Percentiles rank a stretch among this genome's conserved stretches.
Conservation (phyloP, 176 grass and related monocot species). For the Carex parvula region DNA sequence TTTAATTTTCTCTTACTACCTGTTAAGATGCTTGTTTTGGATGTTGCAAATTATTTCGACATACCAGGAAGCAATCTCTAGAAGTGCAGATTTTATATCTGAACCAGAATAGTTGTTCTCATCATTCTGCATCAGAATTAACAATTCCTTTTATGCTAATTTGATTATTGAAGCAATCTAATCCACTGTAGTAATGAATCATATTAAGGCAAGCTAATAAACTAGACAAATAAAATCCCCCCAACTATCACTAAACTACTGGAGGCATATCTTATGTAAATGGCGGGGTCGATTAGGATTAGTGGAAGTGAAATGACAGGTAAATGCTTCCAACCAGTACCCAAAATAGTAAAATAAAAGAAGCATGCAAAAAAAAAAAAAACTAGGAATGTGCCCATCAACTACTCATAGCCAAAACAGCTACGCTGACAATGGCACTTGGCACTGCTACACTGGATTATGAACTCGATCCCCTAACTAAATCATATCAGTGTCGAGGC, state of each 20-base stretch:
- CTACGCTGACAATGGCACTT: too few species aligned
- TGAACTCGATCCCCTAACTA: too few species aligned
- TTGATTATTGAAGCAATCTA: too few species aligned
- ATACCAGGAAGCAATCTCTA: background rate
- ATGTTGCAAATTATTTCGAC: background rate
- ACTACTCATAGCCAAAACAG: background rate
- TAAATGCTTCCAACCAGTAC: background rate
- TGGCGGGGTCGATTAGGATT: too few species aligned
- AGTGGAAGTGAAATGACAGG: too few species aligned
- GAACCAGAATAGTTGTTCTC: background rate
- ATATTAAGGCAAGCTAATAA: background rate
- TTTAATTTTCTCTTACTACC: background rate
- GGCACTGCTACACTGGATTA: too few species aligned
- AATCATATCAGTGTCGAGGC: too few species aligned
- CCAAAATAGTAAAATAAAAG: background rate
- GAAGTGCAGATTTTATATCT: background rate
- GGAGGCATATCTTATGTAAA: too few species aligned
- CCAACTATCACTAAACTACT: background rate
- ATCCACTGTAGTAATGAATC: background rate
- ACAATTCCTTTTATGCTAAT: background rate
- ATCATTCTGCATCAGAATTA: slow-evolving; percentile 2
- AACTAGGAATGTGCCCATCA: background rate
- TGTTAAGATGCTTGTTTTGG: background rate
- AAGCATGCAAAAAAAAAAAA: background rate
- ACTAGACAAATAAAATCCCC: background rate